phyloP scores from a whole-genome alignment of 2,329 filamentous ascomycete species.

The Elsinoe fawcettii region DNA sequence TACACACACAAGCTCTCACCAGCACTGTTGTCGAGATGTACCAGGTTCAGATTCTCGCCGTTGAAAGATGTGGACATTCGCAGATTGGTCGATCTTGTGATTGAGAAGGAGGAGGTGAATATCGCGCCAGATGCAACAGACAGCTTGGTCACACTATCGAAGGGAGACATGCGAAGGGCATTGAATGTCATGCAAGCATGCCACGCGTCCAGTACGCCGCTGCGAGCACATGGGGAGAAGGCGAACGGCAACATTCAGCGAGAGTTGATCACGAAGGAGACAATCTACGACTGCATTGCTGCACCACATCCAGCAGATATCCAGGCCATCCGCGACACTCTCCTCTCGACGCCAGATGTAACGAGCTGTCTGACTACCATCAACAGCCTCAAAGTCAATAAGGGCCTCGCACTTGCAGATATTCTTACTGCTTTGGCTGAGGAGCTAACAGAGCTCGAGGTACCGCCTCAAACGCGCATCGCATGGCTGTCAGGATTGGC shows the following conservation, averaged over 20 bases:
- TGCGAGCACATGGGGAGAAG: constrained; percentile 42
- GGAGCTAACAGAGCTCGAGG: constrained; percentile 73
- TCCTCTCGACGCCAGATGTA: constrained; percentile 78
- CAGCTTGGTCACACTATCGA: constrained; percentile 76
- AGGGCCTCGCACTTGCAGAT: constrained; percentile 85
- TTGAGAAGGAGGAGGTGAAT: constrained; percentile 76
- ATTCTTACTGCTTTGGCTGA: constrained; percentile 83
- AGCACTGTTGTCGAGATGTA: constrained; percentile 85
- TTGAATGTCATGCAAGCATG: constrained; percentile 95
- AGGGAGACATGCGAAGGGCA: constrained; percentile 91
- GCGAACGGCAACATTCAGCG: constrained; percentile 56
- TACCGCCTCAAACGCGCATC: constrained; percentile 78
- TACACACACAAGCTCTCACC: constrained; percentile 97
- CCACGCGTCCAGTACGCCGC: constrained; percentile 73
- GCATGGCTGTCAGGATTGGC: constrained; percentile 86
- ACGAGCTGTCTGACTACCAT: constrained; percentile 82
- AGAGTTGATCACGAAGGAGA: constrained; percentile 82
- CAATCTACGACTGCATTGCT: constrained; percentile 95
- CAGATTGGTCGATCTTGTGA: constrained; percentile 76
- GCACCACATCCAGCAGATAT: constrained; percentile 89
- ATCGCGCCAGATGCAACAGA: constrained; percentile 75
- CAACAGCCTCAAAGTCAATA: constrained; percentile 74
- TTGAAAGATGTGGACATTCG: constrained; percentile 83
- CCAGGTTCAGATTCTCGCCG: constrained; percentile 88
- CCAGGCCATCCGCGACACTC: constrained; percentile 70